Base-by-base conservation (phyloP, 2,329 filamentous ascomycete species). In the Phialocephala sp. region DNA sequence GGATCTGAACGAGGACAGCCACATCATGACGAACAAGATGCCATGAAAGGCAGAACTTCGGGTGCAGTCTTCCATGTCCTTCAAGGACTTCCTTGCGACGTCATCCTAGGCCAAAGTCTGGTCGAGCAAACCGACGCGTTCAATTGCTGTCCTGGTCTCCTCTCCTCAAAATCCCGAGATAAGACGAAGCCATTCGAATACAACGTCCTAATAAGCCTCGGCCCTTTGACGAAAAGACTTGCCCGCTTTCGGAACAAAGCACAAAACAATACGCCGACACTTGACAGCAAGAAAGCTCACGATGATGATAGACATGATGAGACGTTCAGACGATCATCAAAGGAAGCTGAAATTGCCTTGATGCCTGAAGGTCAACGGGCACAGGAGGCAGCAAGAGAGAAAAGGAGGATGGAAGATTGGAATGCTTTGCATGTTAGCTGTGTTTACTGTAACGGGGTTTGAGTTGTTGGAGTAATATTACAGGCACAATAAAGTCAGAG, bases 111-210 rank as follows among this genome's bases (percentile, higher is more conserved):
- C 11, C 39, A 35, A 37, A 55, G 60, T n/a, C 36, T 67, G n/a
- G 59, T 67, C 11, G 62, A 64, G 6, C n/a, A 57, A 27, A 47
- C 47, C 3, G 50, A 67, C 20, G 65, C 62, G 22, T 67, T 67
- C 59, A 67, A 65, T 43, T 43, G 20, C 35, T 55, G 59, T 15
- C 32, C 39, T 18, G 45, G 32, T 35, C 56, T 61, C 18, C 47
- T 41, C 20, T 22, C 47, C 8, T 14, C n/a, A 15, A 14, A 18
- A 8, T 8, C 27, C 11, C 4, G 24, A 18, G 59, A n/a, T 15
- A 39, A 20, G 2, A 24, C 20, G 11, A 24, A 37, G 5, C 24
- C 55, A n/a, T 37, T 9, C 20, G 55, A 57, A 22, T 35, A 39
- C 35, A 57, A 57, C 35, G 39, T 57, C 14, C 4, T 57, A 8